Conservation (phyloP, 371 early-diverging fungal genomes). For the Circinella umbellata region DNA sequence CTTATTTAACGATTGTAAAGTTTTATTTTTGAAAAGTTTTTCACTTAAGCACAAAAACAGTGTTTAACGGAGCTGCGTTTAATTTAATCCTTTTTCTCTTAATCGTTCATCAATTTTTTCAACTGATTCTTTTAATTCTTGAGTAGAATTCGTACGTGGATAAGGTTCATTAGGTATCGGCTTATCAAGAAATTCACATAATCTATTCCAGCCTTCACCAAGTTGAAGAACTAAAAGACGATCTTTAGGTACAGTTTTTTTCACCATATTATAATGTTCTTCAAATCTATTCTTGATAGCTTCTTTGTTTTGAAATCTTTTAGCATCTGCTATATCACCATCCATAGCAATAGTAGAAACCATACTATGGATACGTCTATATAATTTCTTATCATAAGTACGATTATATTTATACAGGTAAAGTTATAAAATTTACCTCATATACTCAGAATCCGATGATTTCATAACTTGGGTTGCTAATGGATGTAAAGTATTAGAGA, state of each 20-base stretch:
- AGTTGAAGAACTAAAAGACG: constrained; percentile 28
- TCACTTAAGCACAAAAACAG: no score
- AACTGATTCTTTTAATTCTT: not conserved
- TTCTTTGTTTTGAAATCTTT: constrained; percentile 26
- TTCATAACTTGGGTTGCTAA: not conserved
- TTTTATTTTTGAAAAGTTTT: no score
- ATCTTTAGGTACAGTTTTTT: constrained; percentile 27
- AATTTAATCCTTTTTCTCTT: not conserved
- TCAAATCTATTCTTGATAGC: constrained; percentile 15
- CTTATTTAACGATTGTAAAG: no score
- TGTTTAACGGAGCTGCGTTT: not conserved
- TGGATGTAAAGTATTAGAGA: constrained; percentile 27
- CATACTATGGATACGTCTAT: no score
- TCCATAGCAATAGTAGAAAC: constrained; percentile 15
- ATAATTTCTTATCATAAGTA: not conserved
- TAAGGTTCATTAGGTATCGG: constrained; percentile 19
- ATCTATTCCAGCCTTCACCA: constrained; percentile 32
- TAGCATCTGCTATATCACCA: constrained; percentile 20
- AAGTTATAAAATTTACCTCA: no score
- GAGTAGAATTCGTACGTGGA: constrained; percentile 14
- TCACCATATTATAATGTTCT: constrained; percentile 35
- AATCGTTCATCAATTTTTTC: not conserved
- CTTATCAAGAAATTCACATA: constrained; percentile 22
- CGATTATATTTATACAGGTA: not conserved
- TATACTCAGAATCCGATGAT: not conserved